Base-by-base conservation (phyloP, 768 basidiomycete species). In the Leccinum longicurvipes region DNA sequence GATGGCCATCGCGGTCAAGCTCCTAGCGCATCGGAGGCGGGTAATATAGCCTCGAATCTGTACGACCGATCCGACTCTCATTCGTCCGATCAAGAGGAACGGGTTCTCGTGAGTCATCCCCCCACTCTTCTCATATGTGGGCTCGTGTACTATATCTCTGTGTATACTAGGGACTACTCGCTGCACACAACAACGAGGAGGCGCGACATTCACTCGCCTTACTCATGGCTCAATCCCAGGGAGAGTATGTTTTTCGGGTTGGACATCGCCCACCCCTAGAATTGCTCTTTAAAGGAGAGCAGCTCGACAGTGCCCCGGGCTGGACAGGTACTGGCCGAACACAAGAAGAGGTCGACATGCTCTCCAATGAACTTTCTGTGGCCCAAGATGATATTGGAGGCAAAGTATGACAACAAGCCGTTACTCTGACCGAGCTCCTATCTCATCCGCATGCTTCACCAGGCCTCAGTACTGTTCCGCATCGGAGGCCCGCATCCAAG, bases 381-480 rank as follows among this genome's bases (percentile, higher is more conserved):
- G 72, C 75, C 0, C 84, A 84, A 0, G 89, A 91, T 55, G 91
- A 93, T 63, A 79, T 93, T 34, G 91, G 91, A 17, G 91, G 87
- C 19, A 87, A 89, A 77, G 90, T 91, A 54, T 17, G 67, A 39
- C n/a, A 36, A n/a, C 23, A 50, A 21, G 14, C 55, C 15, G 19
- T n/a, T 24, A 4, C 53, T 32, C 50, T 53, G 10, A 27, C 25
- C 6, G 2, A 23, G 17, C 24, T 9, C 17, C 47, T 12, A 50
- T 41, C 50, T 55, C 32, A 51, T 46, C 2, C 32, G 32, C 52
- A 27, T 14, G 21, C 19, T 58, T 19, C 34, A 42, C 39, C 47
- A 89, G 87, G 76, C 77, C 25, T 86, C 84, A 6, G 70, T 80
- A 27, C 71, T 91, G 24, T 79, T 83, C 56, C 77, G 82, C 48